Evolutionary conservation across 176 grass and related monocot genomes (phyloP).

Genomic region (Hordeum marinum): DNA sequence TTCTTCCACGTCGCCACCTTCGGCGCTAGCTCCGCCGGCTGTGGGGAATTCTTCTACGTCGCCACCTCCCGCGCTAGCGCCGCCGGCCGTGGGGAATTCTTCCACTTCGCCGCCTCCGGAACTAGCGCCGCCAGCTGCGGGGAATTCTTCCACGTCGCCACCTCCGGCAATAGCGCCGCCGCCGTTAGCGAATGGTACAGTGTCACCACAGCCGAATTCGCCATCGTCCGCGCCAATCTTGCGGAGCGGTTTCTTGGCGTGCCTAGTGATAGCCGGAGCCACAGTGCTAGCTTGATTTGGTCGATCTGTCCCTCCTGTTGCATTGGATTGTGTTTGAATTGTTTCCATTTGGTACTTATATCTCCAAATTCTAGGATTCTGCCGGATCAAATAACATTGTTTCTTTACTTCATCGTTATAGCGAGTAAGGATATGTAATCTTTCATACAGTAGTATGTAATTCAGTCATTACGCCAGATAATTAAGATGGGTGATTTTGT

Average conservation of each 20-base stretch:
- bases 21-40: background rate
- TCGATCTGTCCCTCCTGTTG: background rate
- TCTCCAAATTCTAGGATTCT: background rate
- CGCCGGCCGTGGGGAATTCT: background rate
- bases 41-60: background rate
- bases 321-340: background rate
- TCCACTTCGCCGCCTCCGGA: background rate
- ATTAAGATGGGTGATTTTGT: background rate
- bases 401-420: background rate
- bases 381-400: background rate
- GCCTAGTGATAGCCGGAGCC: background rate
- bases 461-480: background rate
- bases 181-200: background rate
- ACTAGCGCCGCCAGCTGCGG: background rate
- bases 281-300: slow-evolving; percentile 3
- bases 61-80: background rate
- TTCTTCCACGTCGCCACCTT: background rate
- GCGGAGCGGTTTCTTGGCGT: slow-evolving; percentile 3
- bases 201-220: background rate
- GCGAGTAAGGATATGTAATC: background rate
- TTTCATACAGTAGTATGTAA: background rate
- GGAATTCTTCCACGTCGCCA: background rate
- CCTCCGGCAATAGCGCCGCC: background rate
- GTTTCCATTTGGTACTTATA: background rate
- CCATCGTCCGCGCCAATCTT: slow-evolving; percentile 7